Base-by-base conservation (phyloP, 2,329 filamentous ascomycete species). In the Colletotrichum lupini region DNA sequence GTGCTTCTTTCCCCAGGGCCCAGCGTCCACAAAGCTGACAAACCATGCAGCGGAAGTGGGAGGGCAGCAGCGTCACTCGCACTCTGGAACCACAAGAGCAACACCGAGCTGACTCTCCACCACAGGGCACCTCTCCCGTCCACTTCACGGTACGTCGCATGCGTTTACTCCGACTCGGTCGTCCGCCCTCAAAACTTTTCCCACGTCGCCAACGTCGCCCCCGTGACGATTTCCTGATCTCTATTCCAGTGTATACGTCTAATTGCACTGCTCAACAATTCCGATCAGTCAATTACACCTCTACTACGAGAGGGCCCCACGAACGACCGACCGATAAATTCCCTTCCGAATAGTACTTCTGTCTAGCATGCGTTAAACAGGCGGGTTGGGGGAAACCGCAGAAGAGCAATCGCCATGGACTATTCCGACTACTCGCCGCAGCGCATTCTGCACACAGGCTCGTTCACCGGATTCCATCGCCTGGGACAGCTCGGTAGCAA, bases 381-480 rank as follows among this genome's bases (percentile, higher is more conserved):
- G 71, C 71, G 62, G 67, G 62, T 49, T 65, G 46, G 62, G 71
- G 65, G 70, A 66, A 66, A 66, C 57, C 56, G 70, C 61, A 59
- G 37, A 49, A 59, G 28, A 55, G 35, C 57, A 53, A 71, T 59
- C 72, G 66, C 59, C 60, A 75, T 75, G 74, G 73, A 70, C 24
- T 66, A 69, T 61, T 56, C 57, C 68, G 65, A 69, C 32, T 67
- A 75, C 52, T 62, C 72, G 75, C 87, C 89, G 81, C 82, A 86
- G 83, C 83, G 85, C 78, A 80, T 90, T 73, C 82, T 85, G 78
- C 85, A 85, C 78, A 89, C 90, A 68, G 91, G 90, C 77, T 92
- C 91, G 72, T 89, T 92, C 79, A 87, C 89, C 19, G 91, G 91
- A 76, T 87, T 87, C 76, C 86, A 88, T 72, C 84, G 87, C 26